Evolutionary conservation across 2,329 filamentous ascomycete species (phyloP).

Genomic region (Seiridium unicorne): DNA sequence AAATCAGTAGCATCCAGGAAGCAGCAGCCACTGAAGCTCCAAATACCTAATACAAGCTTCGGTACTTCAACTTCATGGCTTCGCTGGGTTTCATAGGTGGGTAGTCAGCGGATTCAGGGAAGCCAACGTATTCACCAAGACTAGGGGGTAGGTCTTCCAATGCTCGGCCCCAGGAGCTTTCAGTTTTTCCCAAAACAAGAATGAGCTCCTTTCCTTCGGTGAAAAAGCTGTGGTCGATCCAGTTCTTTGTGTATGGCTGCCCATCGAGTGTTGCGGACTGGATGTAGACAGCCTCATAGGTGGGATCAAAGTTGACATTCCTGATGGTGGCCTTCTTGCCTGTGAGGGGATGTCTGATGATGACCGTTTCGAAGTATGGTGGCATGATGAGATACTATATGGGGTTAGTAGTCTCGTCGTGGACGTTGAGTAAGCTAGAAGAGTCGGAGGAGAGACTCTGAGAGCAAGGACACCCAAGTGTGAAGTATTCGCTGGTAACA

Average conservation of each 20-base stretch:
- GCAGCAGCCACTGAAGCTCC: too few species aligned
- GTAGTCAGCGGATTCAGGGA: too few species aligned
- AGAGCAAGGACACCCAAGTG: too few species aligned
- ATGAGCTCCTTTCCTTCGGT: constrained; percentile 63
- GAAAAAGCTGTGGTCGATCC: constrained; percentile 69
- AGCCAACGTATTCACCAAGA: constrained; percentile 32
- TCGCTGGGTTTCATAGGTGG: too few species aligned
- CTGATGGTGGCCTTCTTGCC: constrained; percentile 59
- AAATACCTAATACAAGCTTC: too few species aligned
- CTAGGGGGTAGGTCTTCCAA: constrained; percentile 63
- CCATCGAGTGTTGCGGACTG: constrained; percentile 65
- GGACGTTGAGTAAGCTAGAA: too few species aligned
- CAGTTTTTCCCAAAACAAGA: constrained; percentile 55
- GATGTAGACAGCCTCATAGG: constrained; percentile 59
- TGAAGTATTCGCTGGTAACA: too few species aligned
- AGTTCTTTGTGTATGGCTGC: constrained; percentile 59
- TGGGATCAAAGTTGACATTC: constrained; percentile 60
- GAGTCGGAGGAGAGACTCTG: too few species aligned
- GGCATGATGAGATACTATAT: constrained; percentile 62
- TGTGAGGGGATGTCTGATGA: constrained; percentile 55
- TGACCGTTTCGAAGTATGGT: constrained; percentile 63
- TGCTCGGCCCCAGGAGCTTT: constrained; percentile 64
- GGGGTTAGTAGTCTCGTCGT: too few species aligned
- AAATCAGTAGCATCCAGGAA: too few species aligned
- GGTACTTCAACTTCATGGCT: too few species aligned